Base-by-base conservation (phyloP, 2,329 filamentous ascomycete genomes). In the Lachnellula arida region DNA sequence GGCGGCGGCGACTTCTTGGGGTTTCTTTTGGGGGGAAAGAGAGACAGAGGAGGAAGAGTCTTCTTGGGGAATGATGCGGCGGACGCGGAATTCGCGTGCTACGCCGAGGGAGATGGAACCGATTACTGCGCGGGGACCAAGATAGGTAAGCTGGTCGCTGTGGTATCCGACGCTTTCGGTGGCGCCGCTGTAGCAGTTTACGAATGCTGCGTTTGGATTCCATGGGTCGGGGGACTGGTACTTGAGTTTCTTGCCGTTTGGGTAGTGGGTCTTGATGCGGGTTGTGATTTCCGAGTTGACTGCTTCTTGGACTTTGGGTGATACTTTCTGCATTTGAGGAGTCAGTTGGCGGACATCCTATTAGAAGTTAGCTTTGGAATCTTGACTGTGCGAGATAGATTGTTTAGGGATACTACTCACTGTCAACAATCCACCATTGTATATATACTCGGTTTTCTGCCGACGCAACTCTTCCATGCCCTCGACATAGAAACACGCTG, bases 31-130 rank as follows among this genome's bases (percentile, higher is more conserved):
- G 7, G 39, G 28, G 39, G 39, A 28, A 44, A 28, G n/a, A n/a
- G n/a, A n/a, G n/a, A n/a, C 2, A 25, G 44, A 28, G n/a, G 22
- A 17, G 11, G 9, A 3, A n/a, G n/a, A n/a, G 14, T 70, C 67
- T 32, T 83, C 81, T 53, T 80, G 81, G 2, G 88, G 83, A 12
- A 92, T 73, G 53, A 95, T 82, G 37, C 84, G 81, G 23, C 93
- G 85, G 0, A 97, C 88, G 5, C 94, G 87, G 66, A 99, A 97
- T 70, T 97, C 91, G 9, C 94, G 81, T n/a, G 91, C 86, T 0
- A 97, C 94, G 1, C 94, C 94, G 0, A 99, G 78, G 39, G 90
- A 96, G 5, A 99, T 75, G 48, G 90, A 95, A 0, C 92, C 94
- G 56, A 97, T 97, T 22, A 96, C 80, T 6, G 93, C 84, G 7